These are phyloP conservation scores for Talaromyces pinophilus DNA, from an alignment of 2,329 filamentous ascomycete species.

Conservation along the genomic window DNA sequence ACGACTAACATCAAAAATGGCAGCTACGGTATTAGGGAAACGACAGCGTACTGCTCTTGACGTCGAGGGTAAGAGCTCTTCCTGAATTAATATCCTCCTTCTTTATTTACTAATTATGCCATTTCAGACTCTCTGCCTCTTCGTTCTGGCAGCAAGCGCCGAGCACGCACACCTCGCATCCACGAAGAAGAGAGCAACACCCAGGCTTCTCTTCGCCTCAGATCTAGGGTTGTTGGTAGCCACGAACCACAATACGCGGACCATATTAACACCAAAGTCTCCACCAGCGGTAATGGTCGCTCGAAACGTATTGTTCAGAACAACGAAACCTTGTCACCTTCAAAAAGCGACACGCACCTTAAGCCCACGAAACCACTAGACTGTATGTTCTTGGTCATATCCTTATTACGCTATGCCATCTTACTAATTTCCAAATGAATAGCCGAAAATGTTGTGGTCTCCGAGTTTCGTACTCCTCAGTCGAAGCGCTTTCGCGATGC, in stretches of 20 bases:
- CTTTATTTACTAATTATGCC: constrained; percentile 26
- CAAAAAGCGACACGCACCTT: constrained; percentile 51
- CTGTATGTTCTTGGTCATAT: constrained; percentile 30
- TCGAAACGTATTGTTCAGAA: constrained; percentile 52
- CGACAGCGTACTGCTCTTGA: constrained; percentile 43
- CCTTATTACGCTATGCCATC: neutral
- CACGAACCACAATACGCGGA: constrained; percentile 33
- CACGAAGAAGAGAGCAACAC: constrained; percentile 39
- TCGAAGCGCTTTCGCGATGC: constrained; percentile 72
- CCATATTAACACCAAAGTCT: constrained; percentile 28
- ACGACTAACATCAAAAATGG: constrained; percentile 35
- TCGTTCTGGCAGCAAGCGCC: constrained; percentile 50
- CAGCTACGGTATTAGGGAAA: constrained; percentile 48
- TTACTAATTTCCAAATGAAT: constrained; percentile 14
- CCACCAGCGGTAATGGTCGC: constrained; percentile 40
- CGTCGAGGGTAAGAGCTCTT: constrained; percentile 41
- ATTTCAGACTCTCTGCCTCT: constrained; percentile 33
- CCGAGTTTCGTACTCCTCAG: constrained; percentile 50
- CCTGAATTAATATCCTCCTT: constrained; percentile 23
- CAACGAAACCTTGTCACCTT: constrained; percentile 47
- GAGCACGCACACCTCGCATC: constrained; percentile 47
- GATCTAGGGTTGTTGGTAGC: constrained; percentile 38
- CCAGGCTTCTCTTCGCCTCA: constrained; percentile 36
- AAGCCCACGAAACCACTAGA: constrained; percentile 42
- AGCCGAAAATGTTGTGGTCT: constrained; percentile 49